Percentiles rank a stretch among this genome's conserved stretches.
Evolutionary conservation across 1,139 yeast species (phyloP).

Genomic region (Zhuliangozyma parablackwelliae): DNA sequence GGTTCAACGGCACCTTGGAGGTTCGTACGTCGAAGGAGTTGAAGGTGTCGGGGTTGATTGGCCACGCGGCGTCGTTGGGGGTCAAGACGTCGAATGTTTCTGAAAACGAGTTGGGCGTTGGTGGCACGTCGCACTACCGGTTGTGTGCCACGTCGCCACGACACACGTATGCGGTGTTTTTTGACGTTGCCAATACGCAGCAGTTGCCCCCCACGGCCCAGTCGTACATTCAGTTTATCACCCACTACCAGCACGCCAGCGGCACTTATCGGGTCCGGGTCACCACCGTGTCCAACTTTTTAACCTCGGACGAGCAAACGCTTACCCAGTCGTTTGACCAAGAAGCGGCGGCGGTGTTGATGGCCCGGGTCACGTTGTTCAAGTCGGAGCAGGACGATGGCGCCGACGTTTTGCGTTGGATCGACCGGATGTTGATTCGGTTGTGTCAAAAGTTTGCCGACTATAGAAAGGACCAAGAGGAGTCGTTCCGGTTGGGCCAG

Average conservation of each 20-base stretch:
- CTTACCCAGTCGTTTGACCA: conserved; percentile 81
- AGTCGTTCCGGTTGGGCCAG: conserved; percentile 44
- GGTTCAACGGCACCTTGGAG: conserved; percentile 80
- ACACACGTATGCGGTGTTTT: conserved; percentile 81
- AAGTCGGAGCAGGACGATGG: conserved; percentile 72
- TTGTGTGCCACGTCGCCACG: conserved; percentile 80
- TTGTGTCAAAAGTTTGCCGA: conserved; percentile 51
- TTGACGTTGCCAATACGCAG: conserved; percentile 69
- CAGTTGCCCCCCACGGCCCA: conserved; percentile 47
- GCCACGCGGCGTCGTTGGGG: conserved; percentile 79
- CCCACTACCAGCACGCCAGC: conserved; percentile 74
- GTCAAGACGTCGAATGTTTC: conserved; percentile 69
- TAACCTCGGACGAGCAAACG: conserved; percentile 48
- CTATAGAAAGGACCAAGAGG: conserved; percentile 46
- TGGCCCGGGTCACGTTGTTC: conserved; percentile 90
- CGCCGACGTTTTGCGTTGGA: conserved; percentile 50
- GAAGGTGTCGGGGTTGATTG: conserved; percentile 88
- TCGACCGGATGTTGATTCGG: conserved; percentile 47
- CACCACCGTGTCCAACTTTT: conserved; percentile 74
- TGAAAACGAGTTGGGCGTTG: conserved; percentile 90
- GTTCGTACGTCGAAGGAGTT: conserved; percentile 86
- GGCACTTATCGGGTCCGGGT: conserved; percentile 86
- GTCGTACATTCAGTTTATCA: conserved; percentile 64
- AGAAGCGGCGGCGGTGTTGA: conserved; percentile 95
- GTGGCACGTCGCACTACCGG: conserved; percentile 86